phyloP scores from a whole-genome alignment of 805 yeast genomes.

The Monosporozyma aquatica region DNA sequence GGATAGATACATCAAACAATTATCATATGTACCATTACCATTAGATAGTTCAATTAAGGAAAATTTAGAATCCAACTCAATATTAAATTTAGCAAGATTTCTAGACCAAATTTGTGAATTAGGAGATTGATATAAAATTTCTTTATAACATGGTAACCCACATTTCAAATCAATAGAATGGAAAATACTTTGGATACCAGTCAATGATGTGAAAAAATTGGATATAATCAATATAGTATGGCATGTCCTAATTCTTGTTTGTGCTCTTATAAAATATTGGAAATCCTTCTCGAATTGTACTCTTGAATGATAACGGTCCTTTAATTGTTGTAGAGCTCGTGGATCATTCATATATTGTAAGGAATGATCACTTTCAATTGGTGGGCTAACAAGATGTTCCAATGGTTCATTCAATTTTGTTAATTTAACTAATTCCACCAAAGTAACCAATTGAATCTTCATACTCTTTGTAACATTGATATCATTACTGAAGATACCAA shows the following conservation, averaged over 20 bases:
- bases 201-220: conserved; percentile 42
- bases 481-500: conserved; percentile 69
- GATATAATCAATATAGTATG: conserved; percentile 55
- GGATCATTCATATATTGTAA: conserved; percentile 38
- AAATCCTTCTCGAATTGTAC: conserved; percentile 30
- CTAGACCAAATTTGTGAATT: conserved; percentile 44
- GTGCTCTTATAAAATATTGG: conserved; percentile 54
- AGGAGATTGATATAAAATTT: conserved; percentile 50
- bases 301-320: conserved; percentile 22
- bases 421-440: conserved; percentile 68
- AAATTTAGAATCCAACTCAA: conserved; percentile 42
- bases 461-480: conserved; percentile 65
- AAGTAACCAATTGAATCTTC: conserved; percentile 68
- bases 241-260: conserved; percentile 70
- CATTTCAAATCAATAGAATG: conserved; percentile 45
- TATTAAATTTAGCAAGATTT: conserved; percentile 30
- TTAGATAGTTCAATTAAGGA: conserved; percentile 50
- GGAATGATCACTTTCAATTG: conserved; percentile 35
- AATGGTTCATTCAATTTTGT: conserved; percentile 59
- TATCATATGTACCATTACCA: conserved; percentile 38
- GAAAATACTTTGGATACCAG: conserved; percentile 36
- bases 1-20: conserved; percentile 39
- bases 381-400: conserved; percentile 36
- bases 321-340: conserved; percentile 34
- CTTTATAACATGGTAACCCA: conserved; percentile 58